phyloP scores from a whole-genome alignment of 2,329 filamentous ascomycete genomes.

The Clonostachys sp. region DNA sequence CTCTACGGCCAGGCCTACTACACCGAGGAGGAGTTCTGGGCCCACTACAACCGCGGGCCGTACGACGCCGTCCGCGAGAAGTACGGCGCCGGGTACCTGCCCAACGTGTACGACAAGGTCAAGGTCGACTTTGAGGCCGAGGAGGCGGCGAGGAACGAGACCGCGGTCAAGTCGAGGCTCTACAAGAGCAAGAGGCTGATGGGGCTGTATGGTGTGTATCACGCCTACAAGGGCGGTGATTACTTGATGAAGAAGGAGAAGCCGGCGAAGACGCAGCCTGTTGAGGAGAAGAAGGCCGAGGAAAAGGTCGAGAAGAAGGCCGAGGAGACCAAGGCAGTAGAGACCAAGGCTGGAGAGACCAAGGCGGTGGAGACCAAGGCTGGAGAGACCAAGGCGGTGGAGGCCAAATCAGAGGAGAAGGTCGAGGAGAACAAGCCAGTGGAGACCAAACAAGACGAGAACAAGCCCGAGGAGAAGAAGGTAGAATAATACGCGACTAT shows the following conservation, averaged over 20 bases:
- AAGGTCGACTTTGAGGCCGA: conserved; percentile 38
- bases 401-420: too few species aligned
- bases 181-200: conserved; percentile 34
- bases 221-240: conserved; percentile 36
- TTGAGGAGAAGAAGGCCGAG: too few species aligned
- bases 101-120: conserved; percentile 65
- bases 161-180: conserved; percentile 16
- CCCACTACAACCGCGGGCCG: conserved; percentile 52
- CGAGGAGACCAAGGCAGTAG: background rate
- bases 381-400: background rate
- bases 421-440: background rate
- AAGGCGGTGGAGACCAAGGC: background rate
- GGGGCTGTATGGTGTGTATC: conserved; percentile 41
- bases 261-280: background rate
- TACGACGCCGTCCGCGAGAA: conserved; percentile 54
- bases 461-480: background rate
- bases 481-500: background rate
- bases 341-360: background rate
- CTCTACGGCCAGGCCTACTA: conserved; percentile 68
- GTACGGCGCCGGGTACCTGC: conserved; percentile 55
- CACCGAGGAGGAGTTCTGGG: conserved; percentile 64
- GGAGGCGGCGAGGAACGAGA: conserved; percentile 15
- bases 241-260: conserved; percentile 34
- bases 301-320: too few species aligned
- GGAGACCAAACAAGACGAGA: background rate